Conservation (phyloP, 192 early-diverging fungal species). For the Backusella morwellensis region DNA sequence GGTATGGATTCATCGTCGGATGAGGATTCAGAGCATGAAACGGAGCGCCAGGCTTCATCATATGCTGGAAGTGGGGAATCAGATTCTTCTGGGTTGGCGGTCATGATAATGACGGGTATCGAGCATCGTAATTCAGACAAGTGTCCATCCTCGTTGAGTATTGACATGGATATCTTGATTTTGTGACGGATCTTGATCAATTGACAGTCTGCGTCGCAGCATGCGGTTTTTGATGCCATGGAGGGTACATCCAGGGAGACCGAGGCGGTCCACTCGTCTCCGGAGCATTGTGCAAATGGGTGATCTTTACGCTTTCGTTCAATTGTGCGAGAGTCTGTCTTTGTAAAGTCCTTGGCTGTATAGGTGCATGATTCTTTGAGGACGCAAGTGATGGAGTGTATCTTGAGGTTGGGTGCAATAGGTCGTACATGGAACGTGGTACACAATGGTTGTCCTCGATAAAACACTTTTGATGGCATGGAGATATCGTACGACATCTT, state of each 20-base stretch:
- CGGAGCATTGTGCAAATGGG: not conserved
- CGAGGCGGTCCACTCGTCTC: not conserved
- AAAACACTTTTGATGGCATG: conserved; percentile 49
- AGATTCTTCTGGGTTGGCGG: not conserved
- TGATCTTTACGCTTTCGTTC: not conserved
- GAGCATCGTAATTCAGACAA: conserved; percentile 34
- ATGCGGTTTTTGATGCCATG: not conserved
- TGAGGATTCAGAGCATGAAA: conserved; percentile 1
- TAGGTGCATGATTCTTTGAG: conserved; percentile 59
- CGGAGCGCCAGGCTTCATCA: conserved; percentile 24
- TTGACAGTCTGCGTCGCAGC: conserved; percentile 34
- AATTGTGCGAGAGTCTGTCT: conserved; percentile 18
- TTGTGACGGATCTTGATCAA: conserved; percentile 36
- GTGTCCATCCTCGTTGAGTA: conserved; percentile 30
- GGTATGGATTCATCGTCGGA: not conserved
- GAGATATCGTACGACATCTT: conserved; percentile 58
- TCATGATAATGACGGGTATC: conserved; percentile 32
- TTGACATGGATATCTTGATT: conserved; percentile 25
- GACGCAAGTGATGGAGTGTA: conserved; percentile 39
- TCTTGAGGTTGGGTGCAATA: conserved; percentile 41
- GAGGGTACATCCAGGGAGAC: conserved; percentile 21
- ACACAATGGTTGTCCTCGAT: conserved; percentile 49
- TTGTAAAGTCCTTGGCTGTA: conserved; percentile 21
- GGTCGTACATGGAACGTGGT: conserved; percentile 48
- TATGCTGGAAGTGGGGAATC: conserved; percentile 25